Evolutionary conservation across 2,329 filamentous ascomycete genomes (phyloP), one percentile per base, ranked within the genome.

Genomic region (Bimuria novae-zelandiae): DNA sequence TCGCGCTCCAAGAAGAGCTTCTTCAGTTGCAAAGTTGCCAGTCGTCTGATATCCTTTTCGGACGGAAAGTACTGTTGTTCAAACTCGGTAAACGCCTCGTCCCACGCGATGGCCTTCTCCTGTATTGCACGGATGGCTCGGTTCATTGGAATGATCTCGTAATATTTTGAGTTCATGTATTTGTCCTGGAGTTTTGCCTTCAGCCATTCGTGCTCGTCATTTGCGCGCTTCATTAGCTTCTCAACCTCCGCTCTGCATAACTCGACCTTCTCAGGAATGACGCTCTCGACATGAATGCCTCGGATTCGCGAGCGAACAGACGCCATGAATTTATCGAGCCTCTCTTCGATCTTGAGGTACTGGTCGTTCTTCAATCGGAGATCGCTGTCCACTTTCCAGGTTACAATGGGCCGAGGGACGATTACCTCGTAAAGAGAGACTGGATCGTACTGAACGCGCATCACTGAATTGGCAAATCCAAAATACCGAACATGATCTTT

Each of bases 341-440:
- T 86, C 48, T 91, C 87, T 67, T 96, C 90, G 56, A 89, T 89
- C 67, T 87, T 89, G 19, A 80, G 81, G 69, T 90, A 99, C 27
- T 96, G 86, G 21, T 96, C 91, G 63, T 99, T 99, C 73, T 96
- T 96, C 64, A 99, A 82, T 60, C 83, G 89, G 43, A 99, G 77
- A 69, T 99, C 94, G 59, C 95, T 89, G 62, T 96, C 93, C 22
- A 99, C 94, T 72, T 97, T 97, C 93, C 95, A 99, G 0, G 93
- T 97, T 46, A 99, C 89, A 50, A 90, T 85, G 22, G 92, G 86
- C 51, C 92, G 84, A 1, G 94, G 94, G 2, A 97, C 94, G 47
- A 96, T 88, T 54, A 99, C 92, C 71, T 99, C 95, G 32, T 97
- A 86, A 7, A 99, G 83, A 61, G 94, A 90, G 52, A 99, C 92